These are phyloP conservation scores for Penicillium egyptiacum DNA, from an alignment of 495 filamentous ascomycete species.

Conservation along the genomic window DNA sequence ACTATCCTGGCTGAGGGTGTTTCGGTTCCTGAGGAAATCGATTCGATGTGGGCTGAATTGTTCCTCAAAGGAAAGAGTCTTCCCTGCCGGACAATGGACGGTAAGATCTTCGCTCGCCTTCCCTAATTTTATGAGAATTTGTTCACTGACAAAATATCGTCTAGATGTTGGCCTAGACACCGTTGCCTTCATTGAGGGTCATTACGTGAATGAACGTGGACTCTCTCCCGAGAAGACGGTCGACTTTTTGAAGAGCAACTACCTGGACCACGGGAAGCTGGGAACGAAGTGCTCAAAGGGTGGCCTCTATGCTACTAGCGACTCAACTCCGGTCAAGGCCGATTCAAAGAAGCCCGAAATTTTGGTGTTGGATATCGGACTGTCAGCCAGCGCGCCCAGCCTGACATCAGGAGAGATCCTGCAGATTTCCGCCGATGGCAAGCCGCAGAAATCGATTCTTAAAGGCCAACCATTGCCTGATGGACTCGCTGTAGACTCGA, in stretches of 20 bases:
- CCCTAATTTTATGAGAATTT: neutral
- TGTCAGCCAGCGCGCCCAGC: conserved; percentile 20
- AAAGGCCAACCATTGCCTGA: conserved; percentile 43
- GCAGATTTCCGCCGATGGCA: conserved; percentile 20
- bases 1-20: conserved; percentile 49
- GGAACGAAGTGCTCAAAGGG: conserved; percentile 26
- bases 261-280: conserved; percentile 41
- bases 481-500: conserved; percentile 41
- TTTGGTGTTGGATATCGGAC: conserved; percentile 30
- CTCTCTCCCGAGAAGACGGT: conserved; percentile 37
- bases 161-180: conserved; percentile 54
- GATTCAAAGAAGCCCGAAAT: conserved; percentile 12
- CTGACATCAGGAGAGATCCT: conserved; percentile 26
- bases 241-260: conserved; percentile 41
- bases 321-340: neutral
- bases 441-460: conserved; percentile 21
- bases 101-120: conserved; percentile 15
- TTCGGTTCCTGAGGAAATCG: conserved; percentile 43
- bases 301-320: conserved; percentile 28
- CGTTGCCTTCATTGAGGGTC: conserved; percentile 43
- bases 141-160: neutral
- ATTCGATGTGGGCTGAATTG: conserved; percentile 44
- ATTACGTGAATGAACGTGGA: conserved; percentile 47
- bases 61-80: conserved; percentile 28
- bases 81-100: conserved; percentile 37